phyloP scores from a whole-genome alignment of 2,329 filamentous ascomycete genomes.

The Diaporthe australafricana region DNA sequence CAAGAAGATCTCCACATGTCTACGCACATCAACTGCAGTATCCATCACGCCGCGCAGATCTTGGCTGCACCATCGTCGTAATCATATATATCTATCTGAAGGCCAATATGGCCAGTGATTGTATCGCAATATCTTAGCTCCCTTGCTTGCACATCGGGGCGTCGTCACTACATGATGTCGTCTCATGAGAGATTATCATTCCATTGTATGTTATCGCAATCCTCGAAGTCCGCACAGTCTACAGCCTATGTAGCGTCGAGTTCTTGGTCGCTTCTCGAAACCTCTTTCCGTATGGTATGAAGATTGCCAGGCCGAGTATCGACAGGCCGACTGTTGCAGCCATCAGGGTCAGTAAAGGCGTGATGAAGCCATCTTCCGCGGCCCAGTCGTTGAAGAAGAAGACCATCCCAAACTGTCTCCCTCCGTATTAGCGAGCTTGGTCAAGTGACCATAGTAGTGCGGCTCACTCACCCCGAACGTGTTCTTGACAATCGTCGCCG shows the following conservation, averaged over 20 bases:
- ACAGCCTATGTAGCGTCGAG: constrained; percentile 44
- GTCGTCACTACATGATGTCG: neutral
- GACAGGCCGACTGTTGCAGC: constrained; percentile 43
- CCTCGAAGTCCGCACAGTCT: neutral
- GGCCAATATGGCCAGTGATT: too few species aligned
- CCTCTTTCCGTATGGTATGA: constrained; percentile 45
- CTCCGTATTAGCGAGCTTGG: neutral
- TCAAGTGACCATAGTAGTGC: neutral
- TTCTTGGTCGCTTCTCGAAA: constrained; percentile 47
- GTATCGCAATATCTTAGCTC: neutral
- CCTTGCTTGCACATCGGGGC: neutral
- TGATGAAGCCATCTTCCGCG: constrained; percentile 42
- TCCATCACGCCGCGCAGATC: too few species aligned
- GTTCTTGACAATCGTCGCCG: constrained; percentile 74
- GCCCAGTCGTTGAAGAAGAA: constrained; percentile 47
- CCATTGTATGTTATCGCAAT: neutral
- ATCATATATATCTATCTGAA: too few species aligned
- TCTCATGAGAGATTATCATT: neutral
- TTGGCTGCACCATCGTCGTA: too few species aligned
- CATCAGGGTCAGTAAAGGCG: constrained; percentile 44
- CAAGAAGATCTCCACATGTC: too few species aligned
- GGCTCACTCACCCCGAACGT: constrained; percentile 49
- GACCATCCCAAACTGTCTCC: constrained; percentile 46
- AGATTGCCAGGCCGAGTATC: constrained; percentile 43
- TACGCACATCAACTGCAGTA: too few species aligned